These are phyloP conservation scores for Botrytis aclada DNA, from an alignment of 2,329 filamentous ascomycete species.

Conservation along the genomic window DNA sequence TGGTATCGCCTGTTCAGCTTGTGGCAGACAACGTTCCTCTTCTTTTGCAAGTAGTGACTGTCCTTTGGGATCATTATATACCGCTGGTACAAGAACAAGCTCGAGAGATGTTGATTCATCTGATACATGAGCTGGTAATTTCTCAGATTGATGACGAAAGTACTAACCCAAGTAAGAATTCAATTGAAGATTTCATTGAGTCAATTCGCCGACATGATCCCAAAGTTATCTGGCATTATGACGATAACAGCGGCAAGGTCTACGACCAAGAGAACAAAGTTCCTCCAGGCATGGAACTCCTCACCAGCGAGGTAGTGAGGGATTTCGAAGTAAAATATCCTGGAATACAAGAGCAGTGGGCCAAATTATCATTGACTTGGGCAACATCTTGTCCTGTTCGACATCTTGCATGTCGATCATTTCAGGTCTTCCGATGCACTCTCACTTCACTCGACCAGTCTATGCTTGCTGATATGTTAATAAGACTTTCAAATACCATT, in stretches of 20 bases:
- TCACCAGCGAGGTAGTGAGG: conserved; percentile 77
- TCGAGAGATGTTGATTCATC: conserved; percentile 93
- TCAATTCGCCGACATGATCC: conserved; percentile 79
- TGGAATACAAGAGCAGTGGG: conserved; percentile 87
- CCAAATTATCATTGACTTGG: conserved; percentile 85
- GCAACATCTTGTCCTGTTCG: conserved; percentile 94
- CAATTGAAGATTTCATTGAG: conserved; percentile 86
- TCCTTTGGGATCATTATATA: conserved; percentile 97
- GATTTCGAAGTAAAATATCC: conserved; percentile 85
- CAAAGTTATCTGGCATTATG: conserved; percentile 88
- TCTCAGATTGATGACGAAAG: conserved; percentile 68
- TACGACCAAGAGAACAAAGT: conserved; percentile 75
- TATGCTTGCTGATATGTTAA: conserved; percentile 97
- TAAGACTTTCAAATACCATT: conserved; percentile 91
- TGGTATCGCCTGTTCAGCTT: conserved; percentile 86
- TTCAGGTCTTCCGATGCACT: conserved; percentile 95
- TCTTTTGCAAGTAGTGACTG: conserved; percentile 84
- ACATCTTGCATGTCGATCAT: conserved; percentile 92
- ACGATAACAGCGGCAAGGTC: conserved; percentile 80
- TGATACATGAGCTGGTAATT: conserved; percentile 94
- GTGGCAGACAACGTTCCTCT: conserved; percentile 77
- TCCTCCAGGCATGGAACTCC: conserved; percentile 79
- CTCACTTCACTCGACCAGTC: conserved; percentile 84
- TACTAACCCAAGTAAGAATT: conserved; percentile 60
- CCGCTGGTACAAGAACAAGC: conserved; percentile 94